phyloP scores from a whole-genome alignment of 257 asterid genomes.

The Solanum sitiens region DNA sequence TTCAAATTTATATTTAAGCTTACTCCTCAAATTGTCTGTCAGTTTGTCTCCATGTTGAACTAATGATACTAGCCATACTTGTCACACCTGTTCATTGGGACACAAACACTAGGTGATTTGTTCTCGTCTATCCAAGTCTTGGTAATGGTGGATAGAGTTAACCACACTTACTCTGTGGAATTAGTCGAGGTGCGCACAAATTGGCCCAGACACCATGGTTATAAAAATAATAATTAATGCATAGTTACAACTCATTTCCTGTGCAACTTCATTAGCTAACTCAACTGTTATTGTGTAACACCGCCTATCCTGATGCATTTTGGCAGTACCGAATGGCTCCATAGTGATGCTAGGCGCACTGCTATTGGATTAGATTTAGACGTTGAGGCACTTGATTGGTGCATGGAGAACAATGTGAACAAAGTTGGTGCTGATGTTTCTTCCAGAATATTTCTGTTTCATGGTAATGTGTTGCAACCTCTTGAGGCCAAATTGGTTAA shows the following conservation, averaged over 20 bases:
- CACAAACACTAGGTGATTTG: not conserved
- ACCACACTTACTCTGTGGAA: not conserved
- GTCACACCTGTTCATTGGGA: not conserved
- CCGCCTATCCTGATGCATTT: constrained; percentile 8
- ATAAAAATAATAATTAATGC: not conserved
- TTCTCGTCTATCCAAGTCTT: not conserved
- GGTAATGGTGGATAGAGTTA: not conserved
- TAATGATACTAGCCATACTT: not conserved
- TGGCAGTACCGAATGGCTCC: constrained; percentile 86
- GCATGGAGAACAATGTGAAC: constrained; percentile 64
- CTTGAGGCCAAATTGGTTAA: constrained; percentile 55
- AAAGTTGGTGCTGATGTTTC: constrained; percentile 61
- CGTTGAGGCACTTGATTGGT: constrained; percentile 80
- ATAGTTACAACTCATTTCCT: not conserved
- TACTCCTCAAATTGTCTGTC: not conserved
- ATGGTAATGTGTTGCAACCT: constrained; percentile 89
- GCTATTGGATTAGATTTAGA: constrained; percentile 95
- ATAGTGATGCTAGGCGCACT: constrained; percentile 75
- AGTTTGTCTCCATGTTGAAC: not conserved
- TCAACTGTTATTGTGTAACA: not conserved
- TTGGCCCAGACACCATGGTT: not conserved
- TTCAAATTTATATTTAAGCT: not conserved
- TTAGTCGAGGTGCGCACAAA: not conserved
- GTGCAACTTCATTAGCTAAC: not conserved
- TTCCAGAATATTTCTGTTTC: constrained; percentile 63